These are phyloP conservation scores for Hyaloscypha hepaticicola DNA, from an alignment of 495 filamentous ascomycete species.

Conservation along the genomic window DNA sequence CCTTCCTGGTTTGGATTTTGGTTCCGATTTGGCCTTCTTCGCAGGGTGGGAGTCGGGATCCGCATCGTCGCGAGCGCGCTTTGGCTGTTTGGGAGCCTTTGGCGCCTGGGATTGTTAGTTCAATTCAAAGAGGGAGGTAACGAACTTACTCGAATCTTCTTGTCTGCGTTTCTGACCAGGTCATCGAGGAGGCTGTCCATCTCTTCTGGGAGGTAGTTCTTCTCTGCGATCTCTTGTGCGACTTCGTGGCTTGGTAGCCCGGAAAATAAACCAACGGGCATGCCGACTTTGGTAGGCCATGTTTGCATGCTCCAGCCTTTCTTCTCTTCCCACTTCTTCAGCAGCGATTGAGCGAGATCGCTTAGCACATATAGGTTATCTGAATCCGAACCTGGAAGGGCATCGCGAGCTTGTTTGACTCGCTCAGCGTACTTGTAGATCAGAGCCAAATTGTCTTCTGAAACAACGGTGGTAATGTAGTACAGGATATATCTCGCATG, in stretches of 20 bases:
- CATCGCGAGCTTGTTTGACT: constrained; percentile 86
- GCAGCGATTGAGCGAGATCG: constrained; percentile 80
- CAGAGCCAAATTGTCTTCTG: constrained; percentile 78
- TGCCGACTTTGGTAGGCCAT: constrained; percentile 75
- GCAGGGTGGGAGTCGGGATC: constrained; percentile 38
- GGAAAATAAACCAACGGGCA: constrained; percentile 76
- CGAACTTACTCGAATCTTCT: constrained; percentile 45
- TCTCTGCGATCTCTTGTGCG: constrained; percentile 80
- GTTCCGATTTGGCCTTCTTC: constrained; percentile 34
- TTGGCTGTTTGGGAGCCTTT: constrained; percentile 29
- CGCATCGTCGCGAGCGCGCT: constrained; percentile 49
- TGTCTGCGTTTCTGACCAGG: constrained; percentile 44
- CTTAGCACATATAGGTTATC: constrained; percentile 82
- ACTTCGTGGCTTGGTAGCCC: constrained; percentile 71
- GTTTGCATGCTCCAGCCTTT: constrained; percentile 77
- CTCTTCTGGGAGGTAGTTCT: constrained; percentile 78
- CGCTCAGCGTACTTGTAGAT: constrained; percentile 92
- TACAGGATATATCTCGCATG: constrained; percentile 84
- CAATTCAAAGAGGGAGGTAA: not conserved
- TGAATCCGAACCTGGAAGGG: constrained; percentile 55
- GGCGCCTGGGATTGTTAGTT: constrained; percentile 5
- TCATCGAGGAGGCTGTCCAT: constrained; percentile 61
- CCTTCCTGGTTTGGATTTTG: constrained; percentile 19
- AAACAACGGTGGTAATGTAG: constrained; percentile 81
- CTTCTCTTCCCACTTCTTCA: constrained; percentile 78